Percentiles rank a stretch among this genome's conserved stretches.
These are phyloP conservation scores for Scleromitrula shiraiana DNA, from an alignment of 2,329 filamentous ascomycete genomes.

Conservation along the genomic window DNA sequence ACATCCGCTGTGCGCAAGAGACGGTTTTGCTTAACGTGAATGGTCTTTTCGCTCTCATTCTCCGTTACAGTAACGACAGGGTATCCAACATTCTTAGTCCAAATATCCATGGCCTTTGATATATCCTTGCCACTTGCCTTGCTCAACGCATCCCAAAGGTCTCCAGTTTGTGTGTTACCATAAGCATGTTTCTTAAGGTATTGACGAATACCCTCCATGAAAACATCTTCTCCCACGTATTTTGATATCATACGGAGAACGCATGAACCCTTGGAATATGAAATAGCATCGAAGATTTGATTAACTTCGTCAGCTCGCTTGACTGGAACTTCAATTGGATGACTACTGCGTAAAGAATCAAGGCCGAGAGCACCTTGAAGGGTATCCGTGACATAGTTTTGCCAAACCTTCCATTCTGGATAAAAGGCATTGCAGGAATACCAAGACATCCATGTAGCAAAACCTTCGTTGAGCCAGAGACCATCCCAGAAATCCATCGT, in stretches of 20 bases:
- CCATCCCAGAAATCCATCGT: conserved; percentile 99
- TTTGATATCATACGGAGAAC: conserved; percentile 96
- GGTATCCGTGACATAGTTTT: conserved; percentile 88
- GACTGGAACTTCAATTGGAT: conserved; percentile 93
- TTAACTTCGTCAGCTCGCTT: conserved; percentile 95
- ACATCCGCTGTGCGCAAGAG: conserved; percentile 90
- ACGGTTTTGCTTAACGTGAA: conserved; percentile 88
- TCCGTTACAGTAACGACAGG: conserved; percentile 85
- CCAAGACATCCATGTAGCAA: conserved; percentile 89
- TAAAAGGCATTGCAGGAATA: conserved; percentile 93
- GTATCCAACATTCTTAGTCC: conserved; percentile 95
- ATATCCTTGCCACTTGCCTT: conserved; percentile 89
- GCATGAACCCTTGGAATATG: conserved; percentile 93
- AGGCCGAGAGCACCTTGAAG: conserved; percentile 80
- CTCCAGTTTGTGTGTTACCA: conserved; percentile 83
- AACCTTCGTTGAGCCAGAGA: conserved; percentile 91
- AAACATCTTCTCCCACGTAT: conserved; percentile 84
- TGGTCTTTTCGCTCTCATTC: conserved; percentile 59
- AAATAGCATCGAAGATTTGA: conserved; percentile 97
- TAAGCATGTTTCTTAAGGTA: conserved; percentile 98
- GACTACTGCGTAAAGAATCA: conserved; percentile 87
- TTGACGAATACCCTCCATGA: conserved; percentile 82
- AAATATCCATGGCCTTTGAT: conserved; percentile 84
- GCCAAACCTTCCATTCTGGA: conserved; percentile 97
- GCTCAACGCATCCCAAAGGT: conserved; percentile 82